These are phyloP conservation scores for Elymus sibiricus DNA, from an alignment of 176 grass and related monocot species.

Conservation along the genomic window DNA sequence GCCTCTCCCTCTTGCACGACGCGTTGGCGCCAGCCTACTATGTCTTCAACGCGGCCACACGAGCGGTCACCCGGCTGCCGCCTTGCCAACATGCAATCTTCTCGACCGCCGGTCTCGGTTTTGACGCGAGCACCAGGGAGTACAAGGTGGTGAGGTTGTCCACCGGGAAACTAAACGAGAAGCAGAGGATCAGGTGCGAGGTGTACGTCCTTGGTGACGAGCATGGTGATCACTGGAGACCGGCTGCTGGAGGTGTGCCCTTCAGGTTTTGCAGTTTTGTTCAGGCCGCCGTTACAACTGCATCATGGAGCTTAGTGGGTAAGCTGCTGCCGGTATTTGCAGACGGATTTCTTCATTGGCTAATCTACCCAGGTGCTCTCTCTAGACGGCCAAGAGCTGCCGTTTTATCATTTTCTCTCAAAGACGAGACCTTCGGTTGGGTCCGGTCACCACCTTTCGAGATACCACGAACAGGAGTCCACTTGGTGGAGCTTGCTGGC, in stretches of 20 bases:
- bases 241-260: not conserved
- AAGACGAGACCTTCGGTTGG: not conserved
- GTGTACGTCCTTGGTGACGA: not conserved
- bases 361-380: not conserved
- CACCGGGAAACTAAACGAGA: not conserved
- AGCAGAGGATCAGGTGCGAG: not conserved
- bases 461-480: not conserved
- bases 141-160: slow-evolving; percentile 4
- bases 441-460: not conserved
- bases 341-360: slow-evolving; percentile 12
- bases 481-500: not conserved
- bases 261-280: not conserved
- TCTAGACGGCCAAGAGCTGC: not conserved
- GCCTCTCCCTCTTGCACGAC: slow-evolving; percentile 23
- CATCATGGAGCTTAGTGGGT: not conserved
- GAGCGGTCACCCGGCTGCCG: not conserved
- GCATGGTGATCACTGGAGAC: not conserved
- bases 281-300: not conserved
- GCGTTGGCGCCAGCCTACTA: slow-evolving; percentile 10
- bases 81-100: not conserved
- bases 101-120: not conserved
- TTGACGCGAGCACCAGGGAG: not conserved
- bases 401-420: not conserved
- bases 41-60: slow-evolving; percentile 1
- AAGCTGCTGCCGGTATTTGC: not conserved